Conservation (phyloP, 148 eudicot genomes). For the Silene latifolia region DNA sequence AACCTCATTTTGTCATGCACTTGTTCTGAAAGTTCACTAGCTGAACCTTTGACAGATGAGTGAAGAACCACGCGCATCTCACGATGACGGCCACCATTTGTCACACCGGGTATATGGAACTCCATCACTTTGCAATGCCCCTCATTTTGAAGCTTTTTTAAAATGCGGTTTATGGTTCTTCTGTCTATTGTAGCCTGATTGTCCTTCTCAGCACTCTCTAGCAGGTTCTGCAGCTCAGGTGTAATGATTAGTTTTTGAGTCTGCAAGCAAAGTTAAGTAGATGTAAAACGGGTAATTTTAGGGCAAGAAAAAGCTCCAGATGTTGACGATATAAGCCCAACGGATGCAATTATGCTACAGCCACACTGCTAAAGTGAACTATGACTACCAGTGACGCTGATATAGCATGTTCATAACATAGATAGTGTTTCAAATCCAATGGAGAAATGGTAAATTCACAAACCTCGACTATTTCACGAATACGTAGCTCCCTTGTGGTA, state of each 20-base stretch:
- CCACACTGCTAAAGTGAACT: not conserved
- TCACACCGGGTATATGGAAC: constrained; percentile 60
- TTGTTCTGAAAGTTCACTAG: constrained; percentile 58
- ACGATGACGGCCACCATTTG: constrained; percentile 68
- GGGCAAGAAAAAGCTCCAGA: not conserved
- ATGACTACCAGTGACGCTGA: not conserved
- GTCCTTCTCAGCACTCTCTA: constrained; percentile 72
- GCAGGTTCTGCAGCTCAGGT: constrained; percentile 72
- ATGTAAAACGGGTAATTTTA: not conserved
- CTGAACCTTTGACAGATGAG: constrained; percentile 50
- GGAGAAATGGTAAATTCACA: constrained; percentile 18
- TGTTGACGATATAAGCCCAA: too few species aligned
- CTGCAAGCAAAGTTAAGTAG: constrained; percentile 29
- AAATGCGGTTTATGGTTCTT: constrained; percentile 61
- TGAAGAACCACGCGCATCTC: constrained; percentile 61
- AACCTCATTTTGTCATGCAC: constrained; percentile 73
- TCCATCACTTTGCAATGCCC: constrained; percentile 65
- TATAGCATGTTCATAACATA: not conserved
- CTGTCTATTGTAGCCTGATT: constrained; percentile 61
- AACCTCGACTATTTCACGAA: constrained; percentile 78
- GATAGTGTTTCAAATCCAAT: constrained; percentile 3
- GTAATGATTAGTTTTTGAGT: constrained; percentile 68
- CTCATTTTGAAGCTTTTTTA: constrained; percentile 66
- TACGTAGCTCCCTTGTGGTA: constrained; percentile 69
- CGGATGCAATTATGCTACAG: not conserved